Percentiles rank a stretch among this genome's conserved stretches.
Evolutionary conservation across 805 yeast species (phyloP).

Genomic region (Candida methanosorbosa): DNA sequence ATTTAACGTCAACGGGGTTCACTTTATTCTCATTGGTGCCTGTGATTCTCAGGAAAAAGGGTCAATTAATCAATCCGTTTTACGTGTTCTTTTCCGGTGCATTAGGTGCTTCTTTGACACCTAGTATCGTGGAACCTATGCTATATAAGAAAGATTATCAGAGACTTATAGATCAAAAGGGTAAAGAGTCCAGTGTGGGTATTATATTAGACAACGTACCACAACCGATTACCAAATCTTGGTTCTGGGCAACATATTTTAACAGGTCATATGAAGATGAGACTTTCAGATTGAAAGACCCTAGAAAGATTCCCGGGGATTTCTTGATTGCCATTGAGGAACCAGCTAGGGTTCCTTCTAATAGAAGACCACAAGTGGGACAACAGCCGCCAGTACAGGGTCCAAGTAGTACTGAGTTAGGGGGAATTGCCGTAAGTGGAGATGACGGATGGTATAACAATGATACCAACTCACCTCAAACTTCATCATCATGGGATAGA

Average conservation of each 20-base stretch:
- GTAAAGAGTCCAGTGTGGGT: conserved; percentile 11
- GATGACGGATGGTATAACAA: neutral
- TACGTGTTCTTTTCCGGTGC: conserved; percentile 25
- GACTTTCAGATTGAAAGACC: conserved; percentile 45
- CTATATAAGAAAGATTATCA: too few species aligned
- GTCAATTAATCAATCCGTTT: conserved; percentile 28
- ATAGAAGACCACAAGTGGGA: neutral
- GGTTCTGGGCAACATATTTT: conserved; percentile 44
- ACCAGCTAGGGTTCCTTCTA: neutral
- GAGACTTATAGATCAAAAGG: conserved; percentile 17
- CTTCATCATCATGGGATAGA: neutral
- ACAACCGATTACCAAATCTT: too few species aligned
- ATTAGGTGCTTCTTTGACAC: conserved; percentile 20
- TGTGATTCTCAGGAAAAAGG: conserved; percentile 27
- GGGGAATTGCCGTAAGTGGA: neutral
- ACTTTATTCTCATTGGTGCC: conserved; percentile 35
- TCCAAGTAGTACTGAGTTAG: neutral
- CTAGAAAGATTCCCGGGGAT: neutral
- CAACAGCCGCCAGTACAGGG: neutral
- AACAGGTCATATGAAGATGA: conserved; percentile 43
- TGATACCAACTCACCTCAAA: neutral
- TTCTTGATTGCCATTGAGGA: neutral
- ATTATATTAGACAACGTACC: conserved; percentile 18
- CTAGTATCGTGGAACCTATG: conserved; percentile 24
- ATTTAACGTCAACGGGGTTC: conserved; percentile 33